Conservation (phyloP, 306 rosid genomes). For the Begonia fuchsioides region DNA sequence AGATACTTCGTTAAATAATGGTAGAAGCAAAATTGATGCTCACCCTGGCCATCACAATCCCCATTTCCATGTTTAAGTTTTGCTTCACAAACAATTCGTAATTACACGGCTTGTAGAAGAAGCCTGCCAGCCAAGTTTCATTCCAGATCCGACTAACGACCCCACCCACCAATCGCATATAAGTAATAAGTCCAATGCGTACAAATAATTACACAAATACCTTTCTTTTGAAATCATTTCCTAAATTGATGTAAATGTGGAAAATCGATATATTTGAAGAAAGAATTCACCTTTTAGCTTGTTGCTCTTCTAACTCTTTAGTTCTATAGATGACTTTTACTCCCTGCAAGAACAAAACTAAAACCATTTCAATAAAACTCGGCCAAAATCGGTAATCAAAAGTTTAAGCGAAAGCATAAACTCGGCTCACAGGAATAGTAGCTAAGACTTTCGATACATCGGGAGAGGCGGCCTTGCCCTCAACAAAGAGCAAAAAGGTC, state of each 20-base stretch:
- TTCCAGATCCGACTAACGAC: constrained; percentile 85
- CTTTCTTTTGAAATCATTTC: too few relatives aligned
- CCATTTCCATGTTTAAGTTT: constrained; percentile 97
- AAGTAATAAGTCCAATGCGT: too few relatives aligned
- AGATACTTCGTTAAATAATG: constrained; percentile 1
- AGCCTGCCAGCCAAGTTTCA: constrained; percentile 85
- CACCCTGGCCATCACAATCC: constrained; percentile 97
- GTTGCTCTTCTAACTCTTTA: constrained; percentile 77
- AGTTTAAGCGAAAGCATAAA: not conserved
- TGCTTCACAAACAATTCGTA: constrained; percentile 97
- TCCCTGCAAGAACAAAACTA: constrained; percentile 35
- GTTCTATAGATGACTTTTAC: constrained; percentile 81
- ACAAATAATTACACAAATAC: too few relatives aligned
- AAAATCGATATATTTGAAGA: not conserved
- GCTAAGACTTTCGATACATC: constrained; percentile 64
- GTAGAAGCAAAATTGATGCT: constrained; percentile 9
- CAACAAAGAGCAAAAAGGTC: constrained; percentile 68
- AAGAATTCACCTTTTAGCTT: constrained; percentile 64
- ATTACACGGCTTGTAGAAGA: constrained; percentile 96
- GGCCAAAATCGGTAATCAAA: not conserved
- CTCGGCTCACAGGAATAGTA: constrained; percentile 65
- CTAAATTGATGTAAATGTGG: not conserved
- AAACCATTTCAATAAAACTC: not conserved
- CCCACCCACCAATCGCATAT: constrained; percentile 4
- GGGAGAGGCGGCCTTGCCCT: constrained; percentile 85